phyloP scores from a whole-genome alignment of 371 early-diverging fungal genomes.

The Mycotypha africana region DNA sequence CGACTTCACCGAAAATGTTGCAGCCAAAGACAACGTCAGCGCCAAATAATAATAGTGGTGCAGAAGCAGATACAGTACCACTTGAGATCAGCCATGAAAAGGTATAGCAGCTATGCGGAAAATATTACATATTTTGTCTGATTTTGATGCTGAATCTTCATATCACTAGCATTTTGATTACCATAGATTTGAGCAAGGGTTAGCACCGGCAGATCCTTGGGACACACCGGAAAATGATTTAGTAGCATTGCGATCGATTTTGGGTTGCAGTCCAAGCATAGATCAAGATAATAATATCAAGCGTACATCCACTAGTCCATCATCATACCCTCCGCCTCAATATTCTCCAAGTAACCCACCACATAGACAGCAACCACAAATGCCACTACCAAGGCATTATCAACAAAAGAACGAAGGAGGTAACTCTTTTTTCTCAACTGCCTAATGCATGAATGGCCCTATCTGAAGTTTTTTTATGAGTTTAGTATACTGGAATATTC shows the following conservation, averaged over 20 bases:
- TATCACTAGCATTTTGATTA: conserved; percentile 50
- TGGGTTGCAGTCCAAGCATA: conserved; percentile 26
- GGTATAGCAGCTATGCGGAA: not conserved
- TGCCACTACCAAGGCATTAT: conserved; percentile 1
- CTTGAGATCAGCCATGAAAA: conserved; percentile 4
- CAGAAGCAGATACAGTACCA: not conserved
- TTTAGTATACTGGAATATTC: conserved; percentile 17
- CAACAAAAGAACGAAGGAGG: conserved; percentile 25
- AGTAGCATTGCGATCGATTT: conserved; percentile 44
- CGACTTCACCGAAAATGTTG: conserved; percentile 4
- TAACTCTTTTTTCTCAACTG: not conserved
- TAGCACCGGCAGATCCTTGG: conserved; percentile 72
- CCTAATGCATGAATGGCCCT: too few relatives aligned
- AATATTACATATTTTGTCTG: not conserved
- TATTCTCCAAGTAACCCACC: conserved; percentile 9
- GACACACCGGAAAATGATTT: conserved; percentile 54
- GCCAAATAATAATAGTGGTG: too few relatives aligned
- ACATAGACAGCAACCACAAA: conserved; percentile 1
- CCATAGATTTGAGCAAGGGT: conserved; percentile 66
- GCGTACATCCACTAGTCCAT: not conserved
- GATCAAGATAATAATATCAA: conserved; percentile 6
- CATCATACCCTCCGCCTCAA: conserved; percentile 4
- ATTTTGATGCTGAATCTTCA: too few relatives aligned
- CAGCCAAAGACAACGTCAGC: too few relatives aligned
- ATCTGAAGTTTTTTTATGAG: too few relatives aligned